phyloP scores from a whole-genome alignment of 139 green algal genomes.

The Chlorella sorokiniana region DNA sequence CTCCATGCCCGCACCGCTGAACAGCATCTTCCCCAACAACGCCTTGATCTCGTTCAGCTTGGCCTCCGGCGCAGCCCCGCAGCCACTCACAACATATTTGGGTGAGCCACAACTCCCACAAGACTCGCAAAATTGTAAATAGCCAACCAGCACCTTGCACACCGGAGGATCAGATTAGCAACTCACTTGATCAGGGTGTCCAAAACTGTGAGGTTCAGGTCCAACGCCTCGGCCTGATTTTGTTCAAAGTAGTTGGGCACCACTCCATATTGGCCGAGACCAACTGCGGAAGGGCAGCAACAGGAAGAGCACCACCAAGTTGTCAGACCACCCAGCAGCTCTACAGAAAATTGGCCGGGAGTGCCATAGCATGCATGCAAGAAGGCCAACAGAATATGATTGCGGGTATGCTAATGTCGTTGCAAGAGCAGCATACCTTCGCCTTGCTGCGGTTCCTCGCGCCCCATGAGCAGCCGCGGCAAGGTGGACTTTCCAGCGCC shows the following conservation, averaged over 20 bases:
- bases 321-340: no score
- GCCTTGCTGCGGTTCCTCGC: constrained; percentile 71
- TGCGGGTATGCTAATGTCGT: no score
- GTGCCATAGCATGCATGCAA: no score
- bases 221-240: constrained; percentile 96
- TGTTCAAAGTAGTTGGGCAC: constrained; percentile 97
- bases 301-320: background rate
- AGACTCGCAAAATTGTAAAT: no score
- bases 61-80: constrained; percentile 77
- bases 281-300: constrained; percentile 31
- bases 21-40: constrained; percentile 92
- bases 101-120: no score
- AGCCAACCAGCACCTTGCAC: background rate
- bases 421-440: background rate
- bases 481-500: constrained; percentile 94
- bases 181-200: constrained; percentile 76
- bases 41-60: constrained; percentile 94
- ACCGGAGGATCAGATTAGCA: background rate
- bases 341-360: no score
- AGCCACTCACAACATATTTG: no score
- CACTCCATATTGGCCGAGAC: constrained; percentile 84
- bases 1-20: constrained; percentile 85
- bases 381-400: no score
- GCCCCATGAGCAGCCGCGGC: constrained; percentile 93
- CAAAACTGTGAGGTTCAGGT: constrained; percentile 83